Conservation (phyloP, 176 grass and related monocot species). For the Dendrocalamus sinicus region DNA sequence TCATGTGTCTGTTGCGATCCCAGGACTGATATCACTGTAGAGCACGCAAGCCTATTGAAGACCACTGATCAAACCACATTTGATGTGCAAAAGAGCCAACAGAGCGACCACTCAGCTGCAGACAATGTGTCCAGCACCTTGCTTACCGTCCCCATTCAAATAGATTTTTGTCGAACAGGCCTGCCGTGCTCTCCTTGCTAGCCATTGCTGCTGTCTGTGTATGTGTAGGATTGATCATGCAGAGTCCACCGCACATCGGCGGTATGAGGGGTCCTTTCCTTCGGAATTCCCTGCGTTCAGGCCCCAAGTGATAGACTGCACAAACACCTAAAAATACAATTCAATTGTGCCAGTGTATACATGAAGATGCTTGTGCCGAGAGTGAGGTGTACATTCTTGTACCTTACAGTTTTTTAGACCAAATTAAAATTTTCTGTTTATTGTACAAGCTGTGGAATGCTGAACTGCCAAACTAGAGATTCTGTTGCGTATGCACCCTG, state of each 20-base stretch:
- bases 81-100: constrained; percentile 41
- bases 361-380: constrained; percentile 1
- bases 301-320: constrained; percentile 56
- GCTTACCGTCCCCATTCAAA: constrained; percentile 21
- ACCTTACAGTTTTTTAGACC: not conserved
- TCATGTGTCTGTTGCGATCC: constrained; percentile 51
- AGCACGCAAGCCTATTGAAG: constrained; percentile 26
- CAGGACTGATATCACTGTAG: constrained; percentile 19
- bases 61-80: constrained; percentile 27
- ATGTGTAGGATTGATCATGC: constrained; percentile 76
- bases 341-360: constrained; percentile 1
- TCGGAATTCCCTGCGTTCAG: constrained; percentile 62
- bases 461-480: not conserved
- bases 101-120: constrained; percentile 47
- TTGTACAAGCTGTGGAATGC: not conserved
- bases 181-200: constrained; percentile 64
- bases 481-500: constrained; percentile 1
- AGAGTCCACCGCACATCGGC: constrained; percentile 58
- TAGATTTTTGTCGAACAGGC: constrained; percentile 65
- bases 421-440: not conserved
- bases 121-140: constrained; percentile 49
- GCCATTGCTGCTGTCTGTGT: constrained; percentile 84
- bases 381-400: not conserved
- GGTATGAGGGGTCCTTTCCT: constrained; percentile 60
- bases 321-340: not conserved